These are phyloP conservation scores for Raphanus sativus DNA, from an alignment of 345 rosid species.

Conservation along the genomic window DNA sequence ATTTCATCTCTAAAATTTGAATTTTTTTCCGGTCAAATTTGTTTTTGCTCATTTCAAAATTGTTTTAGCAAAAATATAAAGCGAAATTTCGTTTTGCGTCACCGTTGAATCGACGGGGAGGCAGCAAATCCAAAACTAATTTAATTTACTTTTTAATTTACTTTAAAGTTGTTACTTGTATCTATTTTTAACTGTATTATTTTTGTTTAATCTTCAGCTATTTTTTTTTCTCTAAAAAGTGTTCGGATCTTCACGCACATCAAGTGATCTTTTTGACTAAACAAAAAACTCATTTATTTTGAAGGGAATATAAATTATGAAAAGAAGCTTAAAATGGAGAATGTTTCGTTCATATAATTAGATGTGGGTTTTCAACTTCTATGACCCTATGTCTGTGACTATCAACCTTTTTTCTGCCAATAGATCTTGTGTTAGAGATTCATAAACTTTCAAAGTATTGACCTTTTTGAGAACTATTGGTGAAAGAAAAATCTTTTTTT, in stretches of 20 bases:
- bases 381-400: slow-evolving; percentile 7
- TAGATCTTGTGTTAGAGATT: slow-evolving; percentile 2
- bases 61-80: not conserved
- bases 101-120: slow-evolving; percentile 23
- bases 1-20: slow-evolving; percentile 5
- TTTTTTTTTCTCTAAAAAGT: not conserved
- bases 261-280: slow-evolving; percentile 24
- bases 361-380: slow-evolving; percentile 10
- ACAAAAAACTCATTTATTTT: not conserved
- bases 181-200: slow-evolving; percentile 14
- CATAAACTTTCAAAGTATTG: slow-evolving; percentile 20
- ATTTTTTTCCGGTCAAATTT: slow-evolving; percentile 3
- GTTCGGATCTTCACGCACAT: slow-evolving; percentile 38
- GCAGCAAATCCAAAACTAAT: slow-evolving; percentile 39
- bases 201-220: slow-evolving; percentile 31
- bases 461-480: slow-evolving; percentile 25
- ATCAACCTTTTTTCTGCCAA: slow-evolving; percentile 11
- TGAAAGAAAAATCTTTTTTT: not conserved
- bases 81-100: slow-evolving; percentile 30
- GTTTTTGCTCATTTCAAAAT: not conserved
- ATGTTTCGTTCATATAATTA: not conserved
- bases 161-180: not conserved
- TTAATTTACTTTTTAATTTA: too few species aligned
- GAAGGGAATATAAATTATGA: not conserved
- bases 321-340: not conserved